Evolutionary conservation across 2,329 filamentous ascomycete genomes (phyloP).

Genomic region (Fusarium newnesense): DNA sequence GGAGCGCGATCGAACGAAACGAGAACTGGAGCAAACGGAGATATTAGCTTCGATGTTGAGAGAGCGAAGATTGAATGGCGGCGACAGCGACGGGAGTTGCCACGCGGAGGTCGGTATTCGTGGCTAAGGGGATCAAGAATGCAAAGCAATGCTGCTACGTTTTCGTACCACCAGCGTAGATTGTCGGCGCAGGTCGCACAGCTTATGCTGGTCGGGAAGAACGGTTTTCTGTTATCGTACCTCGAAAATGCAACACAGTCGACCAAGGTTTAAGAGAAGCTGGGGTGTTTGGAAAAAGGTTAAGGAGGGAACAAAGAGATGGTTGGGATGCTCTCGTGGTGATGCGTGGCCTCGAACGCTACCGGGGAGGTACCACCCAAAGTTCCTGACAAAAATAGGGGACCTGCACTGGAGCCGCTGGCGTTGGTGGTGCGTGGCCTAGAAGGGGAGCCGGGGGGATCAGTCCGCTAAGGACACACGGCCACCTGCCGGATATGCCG

Average conservation of each 20-base stretch:
- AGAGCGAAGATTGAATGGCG: slow-evolving; percentile 1
- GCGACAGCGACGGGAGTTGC: slow-evolving; percentile 6
- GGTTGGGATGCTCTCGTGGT: slow-evolving; percentile 11
- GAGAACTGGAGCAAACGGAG: background rate
- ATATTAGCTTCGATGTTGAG: slow-evolving; percentile 11
- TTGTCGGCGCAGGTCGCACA: slow-evolving; percentile 24
- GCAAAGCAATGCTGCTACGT: background rate
- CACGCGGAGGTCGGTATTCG: slow-evolving; percentile 19
- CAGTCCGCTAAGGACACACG: background rate
- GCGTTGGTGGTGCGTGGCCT: slow-evolving; percentile 11
- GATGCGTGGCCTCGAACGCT: slow-evolving; percentile 41
- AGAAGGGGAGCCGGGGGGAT: background rate
- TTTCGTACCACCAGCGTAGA: slow-evolving; percentile 10
- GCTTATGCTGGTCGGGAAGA: slow-evolving; percentile 6
- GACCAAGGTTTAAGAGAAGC: background rate
- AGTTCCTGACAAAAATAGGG: slow-evolving; percentile 37
- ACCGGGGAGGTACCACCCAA: slow-evolving; percentile 10
- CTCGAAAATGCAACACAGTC: slow-evolving; percentile 13
- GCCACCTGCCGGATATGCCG: background rate
- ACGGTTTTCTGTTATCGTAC: slow-evolving; percentile 21
- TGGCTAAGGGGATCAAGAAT: slow-evolving; percentile 13
- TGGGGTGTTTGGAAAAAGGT: background rate
- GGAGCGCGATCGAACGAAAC: slow-evolving; percentile 7
- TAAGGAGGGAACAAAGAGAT: slow-evolving; percentile 19
- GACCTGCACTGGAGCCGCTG: slow-evolving; percentile 19